Evolutionary conservation across 345 rosid species (phyloP), one percentile per base, ranked within the genome.

Genomic region (Sapria himalayana): DNA sequence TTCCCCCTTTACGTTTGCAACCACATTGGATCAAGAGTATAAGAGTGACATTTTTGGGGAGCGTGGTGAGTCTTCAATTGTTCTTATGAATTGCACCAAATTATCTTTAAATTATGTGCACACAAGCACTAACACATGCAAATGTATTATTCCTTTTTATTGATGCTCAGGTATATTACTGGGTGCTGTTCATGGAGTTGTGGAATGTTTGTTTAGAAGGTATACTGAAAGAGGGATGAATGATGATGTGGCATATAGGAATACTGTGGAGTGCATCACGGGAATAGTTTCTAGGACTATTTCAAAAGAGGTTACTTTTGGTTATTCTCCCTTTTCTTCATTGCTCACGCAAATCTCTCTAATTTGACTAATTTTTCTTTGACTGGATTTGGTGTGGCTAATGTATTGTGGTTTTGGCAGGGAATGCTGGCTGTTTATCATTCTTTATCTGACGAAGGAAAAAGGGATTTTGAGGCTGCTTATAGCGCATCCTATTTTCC

Each of bases 41-140:
- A 79, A 54, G 78, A 84, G 95, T 70, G 95, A 84, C 57, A 84
- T 84, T 48, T 84, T 84, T 43, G 95, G 95, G 47, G 95, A 84
- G 60, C 66, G 92, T 11, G 95, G 95, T 76, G 33, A 56, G 76
- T 56, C 22, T 29, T 23, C 29, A 39, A 16, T 5, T 39, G 2
- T 12, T 15, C 13, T 40, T 16, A 2, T 22, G 19, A 13, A 9
- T 11, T 10, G 15, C 15, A 19, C 21, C 23, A 29, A 6, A 31
- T 21, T 19, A 13, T 7, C 11, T 19, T 19, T 27, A 1, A 4
- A 15, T 2, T 6, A 6, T n/a, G 3, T 15, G 3, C 24, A 34
- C 13, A 19, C 0, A 9, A n/a, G 9, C 5, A 3, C 0, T 12
- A n/a, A 9, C 5, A 3, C 16, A 12, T 43, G 25, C 37, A 25